Conservation (phyloP, 192 early-diverging fungal species). For the Cladochytrium replicatum region DNA sequence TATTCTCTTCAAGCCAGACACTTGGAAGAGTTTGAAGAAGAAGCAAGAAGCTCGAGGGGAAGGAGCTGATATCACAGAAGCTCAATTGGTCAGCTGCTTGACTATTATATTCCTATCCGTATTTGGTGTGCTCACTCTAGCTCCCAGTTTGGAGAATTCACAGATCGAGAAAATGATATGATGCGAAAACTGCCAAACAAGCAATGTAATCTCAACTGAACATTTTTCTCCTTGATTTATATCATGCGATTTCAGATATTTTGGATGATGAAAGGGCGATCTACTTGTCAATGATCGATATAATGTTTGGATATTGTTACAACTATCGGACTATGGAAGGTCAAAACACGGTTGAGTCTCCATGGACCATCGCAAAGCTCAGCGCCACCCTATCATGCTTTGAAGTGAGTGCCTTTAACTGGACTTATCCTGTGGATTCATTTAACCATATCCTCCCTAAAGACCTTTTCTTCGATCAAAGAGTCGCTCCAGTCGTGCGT, state of each 20-base stretch:
- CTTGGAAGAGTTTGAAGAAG: conserved; percentile 50
- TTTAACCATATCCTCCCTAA: conserved; percentile 1
- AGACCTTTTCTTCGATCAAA: conserved; percentile 53
- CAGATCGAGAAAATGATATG: conserved; percentile 52
- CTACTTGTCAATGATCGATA: conserved; percentile 84
- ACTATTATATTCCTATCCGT: too few relatives aligned
- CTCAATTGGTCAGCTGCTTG: too few relatives aligned
- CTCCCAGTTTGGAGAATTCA: conserved; percentile 36
- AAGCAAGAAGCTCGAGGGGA: conserved; percentile 48
- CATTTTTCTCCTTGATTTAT: conserved; percentile 3
- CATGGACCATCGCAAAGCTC: conserved; percentile 83
- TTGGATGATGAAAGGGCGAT: conserved; percentile 45
- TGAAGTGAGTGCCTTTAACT: conserved; percentile 37
- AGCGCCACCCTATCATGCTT: conserved; percentile 67
- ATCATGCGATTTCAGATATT: conserved; percentile 33
- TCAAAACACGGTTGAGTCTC: conserved; percentile 78
- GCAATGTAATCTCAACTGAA: conserved; percentile 42
- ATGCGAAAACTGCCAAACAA: conserved; percentile 74
- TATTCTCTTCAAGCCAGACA: conserved; percentile 62
- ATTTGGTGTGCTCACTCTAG: conserved; percentile 5
- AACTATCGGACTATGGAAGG: conserved; percentile 75
- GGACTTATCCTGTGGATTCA: not conserved
- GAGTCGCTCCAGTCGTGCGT: conserved; percentile 53
- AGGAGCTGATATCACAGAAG: too few relatives aligned
- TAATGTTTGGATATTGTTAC: conserved; percentile 85